Base-by-base conservation (phyloP, 345 rosid species). In the Boechera divaricarpa region DNA sequence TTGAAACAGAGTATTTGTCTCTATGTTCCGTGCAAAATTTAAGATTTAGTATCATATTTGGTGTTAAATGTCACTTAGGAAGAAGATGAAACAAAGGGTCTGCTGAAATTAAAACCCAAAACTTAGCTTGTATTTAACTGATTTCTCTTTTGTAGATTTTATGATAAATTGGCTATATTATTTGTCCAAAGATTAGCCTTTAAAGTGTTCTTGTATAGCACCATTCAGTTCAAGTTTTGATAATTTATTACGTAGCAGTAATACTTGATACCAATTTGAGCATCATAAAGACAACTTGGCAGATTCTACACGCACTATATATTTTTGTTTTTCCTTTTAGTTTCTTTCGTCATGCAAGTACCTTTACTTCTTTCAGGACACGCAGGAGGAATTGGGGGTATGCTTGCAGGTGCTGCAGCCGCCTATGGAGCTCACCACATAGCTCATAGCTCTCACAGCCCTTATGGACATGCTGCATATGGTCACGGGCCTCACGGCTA, bases 391-490 rank as follows among this genome's bases (percentile, higher is more conserved):
- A 35, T 91, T 5, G 98, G 94, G 7, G 86, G 88, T 55, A n/a
- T 94, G 85, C 10, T 91, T 66, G 97, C 96, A 7, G 98, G 96
- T 21, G 98, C 97, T 8, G 97, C 97, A 3, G 97, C 94, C 1
- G 98, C 98, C 51, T 77, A 72, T 75, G 97, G 97, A 64, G 90
- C 89, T 32, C 84, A 83, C 44, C 85, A 88, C 54, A 0, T 85
- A 53, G 5, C 84, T 21, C 90, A 87, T n/a, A 87, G 90, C 33
- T 9, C 79, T 26, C 85, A 81, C 24, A 32, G 38, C 9, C 80
- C 73, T 53, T 69, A 62, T 5, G 84, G 79, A 36, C 82, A 79
- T 5, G 82, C 69, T 21, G 77, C 72, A 9, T 71, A 81, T 53
- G 87, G 83, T 29, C 78, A 60, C 24, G 24, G 24, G 24, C 24